phyloP scores from a whole-genome alignment of 2,329 filamentous ascomycete species.

The Alternaria dauci region DNA sequence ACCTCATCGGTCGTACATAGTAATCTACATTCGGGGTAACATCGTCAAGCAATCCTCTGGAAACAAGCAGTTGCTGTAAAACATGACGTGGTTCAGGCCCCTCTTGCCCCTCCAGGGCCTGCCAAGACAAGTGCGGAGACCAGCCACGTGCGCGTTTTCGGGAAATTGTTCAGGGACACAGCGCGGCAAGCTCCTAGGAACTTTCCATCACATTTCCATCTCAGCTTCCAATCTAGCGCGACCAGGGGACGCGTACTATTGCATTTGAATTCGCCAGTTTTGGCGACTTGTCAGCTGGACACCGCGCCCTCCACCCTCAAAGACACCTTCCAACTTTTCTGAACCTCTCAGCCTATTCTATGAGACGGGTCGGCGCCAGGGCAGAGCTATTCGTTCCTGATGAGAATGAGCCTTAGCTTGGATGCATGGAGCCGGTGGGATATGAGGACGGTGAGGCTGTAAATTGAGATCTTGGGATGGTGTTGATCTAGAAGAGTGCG shows the following conservation, averaged over 20 bases:
- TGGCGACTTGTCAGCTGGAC: not conserved
- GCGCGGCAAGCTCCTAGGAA: not conserved
- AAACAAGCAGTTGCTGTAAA: not conserved
- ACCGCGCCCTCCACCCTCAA: not conserved
- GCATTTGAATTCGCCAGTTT: not conserved
- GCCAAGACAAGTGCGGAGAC: constrained; percentile 24
- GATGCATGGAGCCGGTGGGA: not conserved
- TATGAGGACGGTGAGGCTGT: not conserved
- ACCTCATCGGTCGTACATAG: not conserved
- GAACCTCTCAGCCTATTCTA: not conserved
- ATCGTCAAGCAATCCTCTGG: constrained; percentile 16
- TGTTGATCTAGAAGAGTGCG: not conserved
- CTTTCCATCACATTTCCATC: not conserved
- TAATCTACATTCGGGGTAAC: constrained; percentile 33
- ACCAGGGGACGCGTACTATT: not conserved
- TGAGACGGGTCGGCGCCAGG: not conserved
- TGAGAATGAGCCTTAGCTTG: not conserved
- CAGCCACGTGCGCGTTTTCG: not conserved
- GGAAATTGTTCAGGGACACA: not conserved
- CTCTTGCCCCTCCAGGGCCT: constrained; percentile 25
- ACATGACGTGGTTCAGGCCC: constrained; percentile 27
- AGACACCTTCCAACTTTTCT: not conserved
- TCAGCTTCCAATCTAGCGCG: not conserved
- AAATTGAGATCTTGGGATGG: not conserved
- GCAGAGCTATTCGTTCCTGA: not conserved